Base-by-base conservation (phyloP, 2,329 filamentous ascomycete species). In the Ophiobolus disseminans region DNA sequence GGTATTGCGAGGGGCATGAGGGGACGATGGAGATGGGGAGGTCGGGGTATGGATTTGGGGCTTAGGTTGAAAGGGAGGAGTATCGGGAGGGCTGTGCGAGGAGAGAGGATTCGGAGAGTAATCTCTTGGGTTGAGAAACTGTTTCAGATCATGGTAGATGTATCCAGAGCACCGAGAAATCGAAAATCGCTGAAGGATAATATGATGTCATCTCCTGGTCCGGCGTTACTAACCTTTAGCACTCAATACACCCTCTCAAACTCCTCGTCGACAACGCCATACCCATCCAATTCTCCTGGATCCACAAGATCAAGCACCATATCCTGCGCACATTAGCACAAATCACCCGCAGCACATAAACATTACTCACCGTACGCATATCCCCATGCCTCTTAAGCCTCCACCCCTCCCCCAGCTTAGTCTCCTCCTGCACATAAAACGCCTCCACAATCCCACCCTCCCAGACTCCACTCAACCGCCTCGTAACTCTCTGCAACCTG, bases 401-500 rank as follows among this genome's bases (percentile, higher is more conserved):
- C 30, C 30, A 32, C 30, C 16, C 30, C 48, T 8, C 35, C 39
- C 20, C 35, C 37, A 19, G 22, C 22, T 23, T 47, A n/a, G 36
- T 50, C 44, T 70, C 68, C 4, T 60, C 46, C 28, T 69, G 65
- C 10, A 50, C 52, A 25, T 63, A 64, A 30, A 66, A 62, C 3
- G 53, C 40, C 9, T 55, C 55, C 0, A 47, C 34, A 1, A 48
- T 20, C 2, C 40, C 37, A 5, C 43, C 25, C 13, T 49, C 36
- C 46, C 48, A 55, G 14, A 62, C 55, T 10, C 20, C 46, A 5
- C 45, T 48, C 5, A 69, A 46, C 25, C 50, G 54, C 21, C 62
- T 56, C 3, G 52, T 53, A 3, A 69, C 53, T 21, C 51, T 62
- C 21, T 40, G 51, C n/a, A 69, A 9, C 2, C 34, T 36, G n/a